Base-by-base conservation (phyloP, 768 basidiomycete genomes). In the Mycena chlorophos region DNA sequence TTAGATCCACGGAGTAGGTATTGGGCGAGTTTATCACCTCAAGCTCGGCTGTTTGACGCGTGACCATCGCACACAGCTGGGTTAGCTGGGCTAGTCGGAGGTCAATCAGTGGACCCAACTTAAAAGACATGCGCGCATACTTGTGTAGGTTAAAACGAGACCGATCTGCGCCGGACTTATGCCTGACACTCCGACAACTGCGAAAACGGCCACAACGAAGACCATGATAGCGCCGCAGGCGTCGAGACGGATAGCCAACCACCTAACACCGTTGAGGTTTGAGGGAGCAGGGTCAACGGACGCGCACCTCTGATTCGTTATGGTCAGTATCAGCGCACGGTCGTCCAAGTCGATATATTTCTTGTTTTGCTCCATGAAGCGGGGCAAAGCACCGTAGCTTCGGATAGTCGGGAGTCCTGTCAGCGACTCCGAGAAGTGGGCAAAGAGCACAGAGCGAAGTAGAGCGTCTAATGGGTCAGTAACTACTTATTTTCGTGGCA, bases 361-460 rank as follows among this genome's bases (percentile, higher is more conserved):
- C 60, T 81, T 76, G 64, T 91, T 91, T 45, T 86, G 80, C 13
- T 71, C 66, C 22, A 86, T 69, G 70, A 91, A 94, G 10, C 86
- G 77, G 0, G 72, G 65, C 2, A 80, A 75, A 63, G 82, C 82
- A 29, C 86, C 84, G 60, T 89, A 94, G 30, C 87, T 87, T 29
- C 90, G 80, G 45, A 91, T 83, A 4, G 87, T 89, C 0, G 83
- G 76, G 26, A 86, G 72, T 16, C 89, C 74, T 75, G 84, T 84
- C 3, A 92, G 73, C 1, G 85, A 88, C 68, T 91, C 90, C 0
- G 87, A 82, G 65, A 91, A 88, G 63, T 89, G 88, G 0, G 88
- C 80, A 66, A 91, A 91, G 8, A 92, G 76, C 10, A 86, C 71
- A 2, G 87, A 88, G 31, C 89, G 86, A 4, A 91, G 75, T 73